Evolutionary conservation across 1,284 basidiomycete species (phyloP).

Genomic region (Agroathelia rolfsii): DNA sequence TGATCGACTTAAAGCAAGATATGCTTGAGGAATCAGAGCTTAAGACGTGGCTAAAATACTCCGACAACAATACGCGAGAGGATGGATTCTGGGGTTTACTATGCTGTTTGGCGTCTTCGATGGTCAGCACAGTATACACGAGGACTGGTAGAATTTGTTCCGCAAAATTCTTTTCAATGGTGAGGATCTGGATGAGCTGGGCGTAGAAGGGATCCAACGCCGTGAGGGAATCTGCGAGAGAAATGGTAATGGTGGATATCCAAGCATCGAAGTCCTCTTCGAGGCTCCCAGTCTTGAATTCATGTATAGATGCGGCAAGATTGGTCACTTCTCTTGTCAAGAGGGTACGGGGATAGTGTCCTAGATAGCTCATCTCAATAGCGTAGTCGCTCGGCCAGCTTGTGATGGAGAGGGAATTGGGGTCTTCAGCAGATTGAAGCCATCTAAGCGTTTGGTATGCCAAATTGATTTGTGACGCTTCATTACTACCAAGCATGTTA

Average conservation of each 20-base stretch:
- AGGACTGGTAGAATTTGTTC: constrained; percentile 65
- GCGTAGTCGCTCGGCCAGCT: constrained; percentile 33
- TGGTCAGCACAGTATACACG: constrained; percentile 57
- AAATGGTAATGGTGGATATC: constrained; percentile 51
- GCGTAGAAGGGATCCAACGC: constrained; percentile 54
- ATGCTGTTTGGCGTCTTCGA: too few species aligned
- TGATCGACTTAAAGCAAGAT: constrained; percentile 51
- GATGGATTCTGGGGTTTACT: too few species aligned
- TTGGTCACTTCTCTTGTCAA: constrained; percentile 20
- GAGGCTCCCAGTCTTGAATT: constrained; percentile 27
- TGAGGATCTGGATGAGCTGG: constrained; percentile 53
- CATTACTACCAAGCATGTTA: constrained; percentile 44
- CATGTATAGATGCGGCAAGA: constrained; percentile 26
- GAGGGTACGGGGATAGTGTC: constrained; percentile 29
- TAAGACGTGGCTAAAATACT: constrained; percentile 58
- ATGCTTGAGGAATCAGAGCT: constrained; percentile 29
- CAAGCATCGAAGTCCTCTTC: constrained; percentile 57
- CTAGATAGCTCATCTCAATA: constrained; percentile 44
- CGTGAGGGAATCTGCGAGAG: constrained; percentile 54
- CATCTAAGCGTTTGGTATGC: constrained; percentile 59
- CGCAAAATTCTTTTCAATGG: constrained; percentile 47
- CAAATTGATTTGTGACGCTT: constrained; percentile 36
- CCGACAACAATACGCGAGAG: constrained; percentile 35
- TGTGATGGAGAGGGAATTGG: constrained; percentile 23
- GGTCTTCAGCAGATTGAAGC: constrained; percentile 34